Conservation (phyloP, 306 rosid species). For the Arachis hypogaea region DNA sequence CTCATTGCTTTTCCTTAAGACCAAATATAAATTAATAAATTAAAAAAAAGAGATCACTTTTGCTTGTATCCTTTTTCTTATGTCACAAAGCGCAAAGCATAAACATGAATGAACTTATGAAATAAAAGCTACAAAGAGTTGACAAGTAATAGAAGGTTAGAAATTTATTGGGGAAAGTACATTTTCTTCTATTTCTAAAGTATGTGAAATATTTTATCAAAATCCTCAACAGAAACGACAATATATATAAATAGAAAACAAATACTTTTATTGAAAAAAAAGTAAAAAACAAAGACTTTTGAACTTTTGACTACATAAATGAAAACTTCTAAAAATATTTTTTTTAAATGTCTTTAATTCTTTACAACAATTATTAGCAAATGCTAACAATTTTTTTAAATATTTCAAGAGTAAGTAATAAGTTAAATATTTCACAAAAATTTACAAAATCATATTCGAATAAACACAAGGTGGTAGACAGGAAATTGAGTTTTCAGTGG, state of each 20-base stretch:
- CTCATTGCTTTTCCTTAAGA: background rate
- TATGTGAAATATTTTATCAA: too few relatives aligned
- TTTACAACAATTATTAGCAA: slow-evolving; percentile 52
- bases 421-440: background rate
- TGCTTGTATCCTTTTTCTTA: background rate
- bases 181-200: too few relatives aligned
- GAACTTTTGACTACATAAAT: too few relatives aligned
- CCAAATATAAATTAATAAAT: background rate
- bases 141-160: too few relatives aligned
- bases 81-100: background rate
- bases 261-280: background rate
- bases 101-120: background rate
- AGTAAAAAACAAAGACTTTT: too few relatives aligned
- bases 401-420: background rate
- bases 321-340: too few relatives aligned
- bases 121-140: too few relatives aligned
- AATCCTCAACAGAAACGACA: background rate
- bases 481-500: background rate
- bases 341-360: background rate
- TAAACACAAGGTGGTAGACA: slow-evolving; percentile 4
- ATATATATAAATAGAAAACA: slow-evolving; percentile 15
- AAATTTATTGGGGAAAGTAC: too few relatives aligned
- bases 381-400: background rate
- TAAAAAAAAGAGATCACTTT: too few relatives aligned
- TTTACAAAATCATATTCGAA: slow-evolving; percentile 5